Evolutionary conservation across 306 rosid species (phyloP), one percentile per base, ranked within the genome.

Genomic region (Abrus pulchellus): DNA sequence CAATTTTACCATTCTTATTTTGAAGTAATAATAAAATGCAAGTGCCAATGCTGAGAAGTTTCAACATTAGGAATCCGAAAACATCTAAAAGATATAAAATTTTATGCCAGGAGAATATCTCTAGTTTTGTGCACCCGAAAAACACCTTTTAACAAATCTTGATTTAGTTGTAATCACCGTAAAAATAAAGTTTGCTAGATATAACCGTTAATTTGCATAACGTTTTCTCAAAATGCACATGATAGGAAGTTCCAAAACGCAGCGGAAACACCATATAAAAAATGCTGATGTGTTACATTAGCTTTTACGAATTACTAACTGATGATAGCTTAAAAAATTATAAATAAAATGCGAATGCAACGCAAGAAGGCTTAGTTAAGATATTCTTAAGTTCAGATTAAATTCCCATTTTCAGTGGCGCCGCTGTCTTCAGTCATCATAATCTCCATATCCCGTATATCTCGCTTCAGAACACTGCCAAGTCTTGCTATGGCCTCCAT

Each of bases 401-500:
- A 77, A 61, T 53, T 75, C 62, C 82, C 71, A 82, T 82, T 84
- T 72, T 85, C 83, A 6, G 73, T 43, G 48, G 80, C 59, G 65
- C 87, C 90, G 0, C 79, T 78, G 74, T 92, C 97, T 56, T 89
- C 97, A 0, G 90, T 89, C 92, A 92, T 83, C 80, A 96, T 93
- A 82, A 96, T 96, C 90, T 89, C 97, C 96, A 90, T 86, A 80
- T 96, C 93, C 74, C 99, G 84, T 40, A 83, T 62, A 80, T 96
- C 99, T 34, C 98, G 96, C 91, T 90, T 96, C 80, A 96, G 86
- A 79, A 96, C 97, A 84, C 57, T 86, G 33, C 98, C 97, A 27
- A 96, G 97, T 86, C 96, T 90, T 33, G 93, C 97, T 74, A 96
- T 86, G 67, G 98, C 99, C 72, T 92, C 99, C 1, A 94, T 96